Base-by-base conservation (phyloP, 495 filamentous ascomycete genomes). In the Penicillium dipodomyicola region DNA sequence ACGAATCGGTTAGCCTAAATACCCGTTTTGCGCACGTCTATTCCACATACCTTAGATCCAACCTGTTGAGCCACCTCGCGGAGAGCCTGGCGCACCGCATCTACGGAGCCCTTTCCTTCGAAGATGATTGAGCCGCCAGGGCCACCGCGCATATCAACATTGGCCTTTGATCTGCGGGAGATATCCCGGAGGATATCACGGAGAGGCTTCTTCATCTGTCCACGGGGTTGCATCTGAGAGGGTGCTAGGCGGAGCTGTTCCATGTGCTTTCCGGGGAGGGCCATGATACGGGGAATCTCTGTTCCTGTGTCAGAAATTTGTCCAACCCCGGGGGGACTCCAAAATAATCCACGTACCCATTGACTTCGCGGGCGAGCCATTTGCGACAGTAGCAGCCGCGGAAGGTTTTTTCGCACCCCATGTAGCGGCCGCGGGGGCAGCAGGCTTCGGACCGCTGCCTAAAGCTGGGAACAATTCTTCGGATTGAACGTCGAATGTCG, bases 381-480 rank as follows among this genome's bases (percentile, higher is more conserved):
- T 89, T 39, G 79, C 70, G 57, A 83, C 81, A 49, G 83, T 82
- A 59, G 84, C 84, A 30, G 79, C 67, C 49, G 79, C 67, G 11
- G 80, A 75, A 59, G 63, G 77, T 64, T 77, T 86, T 83, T 71
- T 80, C 22, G 78, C 78, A 48, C 85, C 84, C 88, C 88, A 96
- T 42, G 86, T 81, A 40, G 85, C 84, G 32, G 87, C 77, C 68
- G 82, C 74, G 60, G 85, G 73, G 59, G 77, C 70, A 59, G 79
- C 71, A 20, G 87, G 75, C 72, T 88, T 87, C 32, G 87, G 78
- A 11, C 84, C 83, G 47, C 87, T 84, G 48, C 90, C 94, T 45
- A 98, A 80, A 35, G 91, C 84, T 19, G 94, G 94, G 76, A 98
- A 98, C 40, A 87, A 75, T 71, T 96, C 93, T 65, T 92, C 88